Evolutionary conservation across 768 basidiomycete genomes (phyloP), one percentile per base, ranked within the genome.

Genomic region (Russula dissimulans): DNA sequence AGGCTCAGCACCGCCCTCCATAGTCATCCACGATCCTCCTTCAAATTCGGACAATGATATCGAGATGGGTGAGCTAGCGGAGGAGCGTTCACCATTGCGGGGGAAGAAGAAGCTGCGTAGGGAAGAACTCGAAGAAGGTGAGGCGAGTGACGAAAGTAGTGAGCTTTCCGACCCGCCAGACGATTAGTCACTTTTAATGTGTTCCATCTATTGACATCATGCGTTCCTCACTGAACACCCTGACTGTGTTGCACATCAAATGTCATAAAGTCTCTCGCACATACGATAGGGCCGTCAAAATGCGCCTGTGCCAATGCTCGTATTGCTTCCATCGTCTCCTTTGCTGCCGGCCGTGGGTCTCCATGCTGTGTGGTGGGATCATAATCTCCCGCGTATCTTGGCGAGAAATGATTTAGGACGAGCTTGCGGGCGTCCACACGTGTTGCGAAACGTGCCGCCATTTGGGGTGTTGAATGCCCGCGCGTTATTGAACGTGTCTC

Each of bases 401-500:
- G 74, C 53, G 90, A 91, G 69, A 95, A 90, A 70, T 95, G 92
- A 68, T 93, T 95, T 50, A 97, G 73, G 43, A 89, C 73, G 18
- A 95, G 76, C 57, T 72, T 78, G 60, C 73, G 74, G 29, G 91
- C 88, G 5, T 77, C 68, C 43, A 90, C 81, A 9, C 71, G 73
- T 69, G 78, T 82, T 5, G 88, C 93, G 68, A 95, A 95, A 12
- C 76, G 75, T 11, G 85, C 93, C 8, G 91, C 94, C 84, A 93
- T 89, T 67, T 91, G 89, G 1, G 93, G 91, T 12, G 93, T 97
- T 5, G 90, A 92, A 71, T 97, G 93, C 0, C 93, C 94, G 69
- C 90, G 80, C 3, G 83, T 84, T 69, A 77, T 86, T 7, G 90
- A 76, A 59, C 83, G 80, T 41, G 72, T 71, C 67, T 89, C 81